Base-by-base conservation (phyloP, 306 rosid species). In the Vigna radiata region DNA sequence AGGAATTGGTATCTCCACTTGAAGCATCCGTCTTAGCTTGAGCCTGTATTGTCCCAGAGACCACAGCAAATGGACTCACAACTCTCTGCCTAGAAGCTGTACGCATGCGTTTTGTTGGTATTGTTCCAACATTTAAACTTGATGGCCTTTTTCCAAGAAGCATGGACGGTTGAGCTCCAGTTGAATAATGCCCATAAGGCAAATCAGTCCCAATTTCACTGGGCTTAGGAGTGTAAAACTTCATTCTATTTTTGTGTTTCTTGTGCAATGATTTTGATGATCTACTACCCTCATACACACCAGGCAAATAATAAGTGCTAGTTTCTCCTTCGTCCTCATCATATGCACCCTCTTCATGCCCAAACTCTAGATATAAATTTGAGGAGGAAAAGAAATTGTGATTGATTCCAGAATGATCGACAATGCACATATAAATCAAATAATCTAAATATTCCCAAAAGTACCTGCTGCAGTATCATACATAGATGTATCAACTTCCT, bases 1-100 rank as follows among this genome's bases (percentile, higher is more conserved):
- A 92, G 79, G 99, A 96, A 85, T 86, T 93, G 31, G 99, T 91
- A 83, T 96, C 99, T 50, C 99, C 99, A 72, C 99, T 96, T 21
- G 98, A 96, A 87, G 97, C 99, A 80, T 96, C 99, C 55, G 94
- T 85, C 88, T 88, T 96, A 67, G 83, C 85, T 84, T 83, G 96
- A 84, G 88, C 82, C 76, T 89, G 94, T 53, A 72, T 39, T 72
- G 83, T 81, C 81, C 90, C 94, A 77, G 86, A 50, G 83, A 83
- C 84, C 71, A 68, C 80, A 73, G 91, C 49, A 78, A 86, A 90
- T 77, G 97, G 97, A 90, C 93, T 89, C 52, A 84, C 68, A 81
- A 91, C 89, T 88, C 99, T 93, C 77, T 91, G 99, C 83, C 99
- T 87, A 61, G 94, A 56, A 55, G 96, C 97, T 71, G 98, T 96